Percentiles rank a stretch among this genome's conserved stretches.
Conservation (phyloP, 345 rosid genomes). For the Atalantia buxifolia region DNA sequence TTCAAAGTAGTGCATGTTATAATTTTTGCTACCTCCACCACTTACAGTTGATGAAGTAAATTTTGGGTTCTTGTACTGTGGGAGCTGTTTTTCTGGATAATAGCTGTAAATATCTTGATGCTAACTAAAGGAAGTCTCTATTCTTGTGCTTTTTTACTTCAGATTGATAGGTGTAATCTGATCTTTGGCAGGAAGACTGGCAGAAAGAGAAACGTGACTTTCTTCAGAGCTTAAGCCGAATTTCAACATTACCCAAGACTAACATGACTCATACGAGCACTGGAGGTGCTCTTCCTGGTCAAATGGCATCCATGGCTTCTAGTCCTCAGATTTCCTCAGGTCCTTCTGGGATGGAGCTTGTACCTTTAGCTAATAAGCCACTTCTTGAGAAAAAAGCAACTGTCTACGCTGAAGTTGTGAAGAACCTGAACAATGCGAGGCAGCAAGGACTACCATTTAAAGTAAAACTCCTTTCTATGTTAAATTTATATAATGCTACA, state of each 20-base stretch:
- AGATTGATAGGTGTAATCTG: constrained; percentile 9
- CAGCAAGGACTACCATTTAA: constrained; percentile 74
- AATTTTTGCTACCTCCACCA: neutral
- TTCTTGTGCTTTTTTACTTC: constrained; percentile 11
- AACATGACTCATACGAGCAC: constrained; percentile 44
- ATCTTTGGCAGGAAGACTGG: constrained; percentile 79
- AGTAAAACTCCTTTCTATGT: constrained; percentile 40
- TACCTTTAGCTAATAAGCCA: constrained; percentile 64
- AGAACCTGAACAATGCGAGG: constrained; percentile 70
- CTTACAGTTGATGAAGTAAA: neutral
- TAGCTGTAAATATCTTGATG: neutral
- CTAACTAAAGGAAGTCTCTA: constrained; percentile 7
- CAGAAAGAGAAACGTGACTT: constrained; percentile 90
- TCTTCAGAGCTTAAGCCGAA: constrained; percentile 88
- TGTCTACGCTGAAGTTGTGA: constrained; percentile 80
- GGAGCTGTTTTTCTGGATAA: neutral
- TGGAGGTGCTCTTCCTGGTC: constrained; percentile 49
- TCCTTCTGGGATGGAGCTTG: constrained; percentile 52
- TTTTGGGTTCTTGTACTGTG: neutral
- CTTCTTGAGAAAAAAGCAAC: constrained; percentile 69
- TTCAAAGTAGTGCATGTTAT: neutral
- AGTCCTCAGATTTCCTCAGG: constrained; percentile 58
- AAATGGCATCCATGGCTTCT: constrained; percentile 51
- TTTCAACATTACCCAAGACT: constrained; percentile 78
- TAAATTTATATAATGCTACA: neutral